Evolutionary conservation across 2,329 filamentous ascomycete species (phyloP).

Genomic region (Coleophoma eucalyptorum): DNA sequence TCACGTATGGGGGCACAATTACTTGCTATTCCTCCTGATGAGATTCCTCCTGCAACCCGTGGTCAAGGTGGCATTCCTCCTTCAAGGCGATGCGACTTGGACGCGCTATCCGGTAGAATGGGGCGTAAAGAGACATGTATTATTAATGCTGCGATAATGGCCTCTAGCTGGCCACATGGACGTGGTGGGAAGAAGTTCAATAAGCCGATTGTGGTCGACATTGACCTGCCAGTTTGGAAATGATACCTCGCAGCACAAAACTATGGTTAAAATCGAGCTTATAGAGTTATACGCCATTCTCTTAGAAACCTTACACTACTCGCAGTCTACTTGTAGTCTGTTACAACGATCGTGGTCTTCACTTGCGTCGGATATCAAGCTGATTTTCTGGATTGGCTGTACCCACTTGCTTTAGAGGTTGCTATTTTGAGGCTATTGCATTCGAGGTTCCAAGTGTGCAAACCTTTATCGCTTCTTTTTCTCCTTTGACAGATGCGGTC

Average conservation of each 20-base stretch:
- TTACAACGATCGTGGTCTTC: too few relatives aligned
- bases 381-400: too few relatives aligned
- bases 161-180: slow-evolving; percentile 60
- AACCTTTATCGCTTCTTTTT: too few relatives aligned
- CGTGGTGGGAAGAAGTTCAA: slow-evolving; percentile 62
- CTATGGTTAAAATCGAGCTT: too few relatives aligned
- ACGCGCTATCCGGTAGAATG: slow-evolving; percentile 34
- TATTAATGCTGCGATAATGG: slow-evolving; percentile 75
- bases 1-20: slow-evolving; percentile 6
- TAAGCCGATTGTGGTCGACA: slow-evolving; percentile 80
- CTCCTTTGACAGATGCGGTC: too few relatives aligned
- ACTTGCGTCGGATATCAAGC: too few relatives aligned
- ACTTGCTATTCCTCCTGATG: slow-evolving; percentile 9
- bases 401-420: too few relatives aligned
- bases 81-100: slow-evolving; percentile 36
- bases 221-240: slow-evolving; percentile 62
- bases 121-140: slow-evolving; percentile 63
- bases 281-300: too few relatives aligned
- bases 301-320: too few relatives aligned
- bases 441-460: too few relatives aligned
- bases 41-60: slow-evolving; percentile 20
- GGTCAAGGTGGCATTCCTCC: slow-evolving; percentile 37
- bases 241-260: neutral
- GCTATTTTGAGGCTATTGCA: too few relatives aligned
- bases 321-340: too few relatives aligned